phyloP scores from a whole-genome alignment of 139 green algal genomes.

The Chlamydomonas incerta region DNA sequence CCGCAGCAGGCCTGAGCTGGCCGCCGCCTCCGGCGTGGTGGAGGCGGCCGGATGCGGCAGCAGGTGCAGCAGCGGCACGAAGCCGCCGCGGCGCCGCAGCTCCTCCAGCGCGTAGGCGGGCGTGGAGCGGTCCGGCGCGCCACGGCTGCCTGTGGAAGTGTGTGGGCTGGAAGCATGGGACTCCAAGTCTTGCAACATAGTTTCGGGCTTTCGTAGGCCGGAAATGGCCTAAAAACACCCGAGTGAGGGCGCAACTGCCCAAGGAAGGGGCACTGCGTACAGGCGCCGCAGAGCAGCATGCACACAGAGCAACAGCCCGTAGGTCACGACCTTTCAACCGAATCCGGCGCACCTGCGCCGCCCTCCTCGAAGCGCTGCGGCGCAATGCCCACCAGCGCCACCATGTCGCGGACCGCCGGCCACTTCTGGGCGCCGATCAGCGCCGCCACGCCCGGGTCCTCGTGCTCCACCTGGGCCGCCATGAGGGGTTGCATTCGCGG shows the following conservation, averaged over 20 bases:
- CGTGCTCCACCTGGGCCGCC: conserved; percentile 42
- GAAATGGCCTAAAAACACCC: no score
- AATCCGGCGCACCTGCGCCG: background rate
- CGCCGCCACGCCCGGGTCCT: conserved; percentile 17
- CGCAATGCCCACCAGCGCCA: conserved; percentile 57
- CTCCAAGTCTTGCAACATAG: no score
- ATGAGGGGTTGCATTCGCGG: no score
- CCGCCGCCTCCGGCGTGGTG: background rate
- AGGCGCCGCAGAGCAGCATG: no score
- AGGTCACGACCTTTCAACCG: no score
- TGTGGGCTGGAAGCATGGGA: no score
- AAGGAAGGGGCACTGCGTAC: no score
- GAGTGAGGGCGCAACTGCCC: no score
- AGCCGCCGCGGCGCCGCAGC: conserved; percentile 51
- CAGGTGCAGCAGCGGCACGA: conserved; percentile 64
- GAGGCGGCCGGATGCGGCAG: conserved; percentile 40
- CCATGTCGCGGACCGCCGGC: conserved; percentile 62
- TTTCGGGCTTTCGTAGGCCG: no score
- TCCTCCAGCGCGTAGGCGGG: conserved; percentile 48
- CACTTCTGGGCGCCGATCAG: conserved; percentile 64
- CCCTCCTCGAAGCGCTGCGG: conserved; percentile 45
- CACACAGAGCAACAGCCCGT: no score
- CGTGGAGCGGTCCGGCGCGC: conserved; percentile 4
- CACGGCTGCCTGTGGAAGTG: background rate
- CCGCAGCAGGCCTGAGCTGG: conserved; percentile 13